These are phyloP conservation scores for Sclerotinia borealis DNA, from an alignment of 2,329 filamentous ascomycete species.

Conservation along the genomic window DNA sequence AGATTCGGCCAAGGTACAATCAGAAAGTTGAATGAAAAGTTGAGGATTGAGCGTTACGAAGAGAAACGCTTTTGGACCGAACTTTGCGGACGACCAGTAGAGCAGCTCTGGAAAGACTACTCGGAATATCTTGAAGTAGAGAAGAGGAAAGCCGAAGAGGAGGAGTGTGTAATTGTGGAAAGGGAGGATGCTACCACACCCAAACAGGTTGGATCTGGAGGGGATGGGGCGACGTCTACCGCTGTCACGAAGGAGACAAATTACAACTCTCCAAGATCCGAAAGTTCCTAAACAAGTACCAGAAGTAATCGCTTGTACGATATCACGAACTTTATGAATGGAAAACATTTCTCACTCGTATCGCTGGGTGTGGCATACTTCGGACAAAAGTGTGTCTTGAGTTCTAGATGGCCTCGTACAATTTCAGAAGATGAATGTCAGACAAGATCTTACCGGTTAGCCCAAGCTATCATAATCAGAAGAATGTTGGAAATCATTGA, in stretches of 20 bases:
- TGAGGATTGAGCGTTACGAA: slow-evolving; percentile 59
- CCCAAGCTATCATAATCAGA: neutral
- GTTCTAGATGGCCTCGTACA: neutral
- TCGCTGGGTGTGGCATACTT: neutral
- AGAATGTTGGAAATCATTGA: neutral
- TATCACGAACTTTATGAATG: neutral
- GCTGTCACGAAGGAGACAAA: neutral
- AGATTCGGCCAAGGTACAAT: slow-evolving; percentile 55
- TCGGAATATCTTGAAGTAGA: slow-evolving; percentile 34
- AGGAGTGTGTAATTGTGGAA: slow-evolving; percentile 30
- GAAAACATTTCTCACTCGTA: neutral
- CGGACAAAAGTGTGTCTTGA: neutral
- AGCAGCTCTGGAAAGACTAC: slow-evolving; percentile 72
- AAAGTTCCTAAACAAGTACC: neutral
- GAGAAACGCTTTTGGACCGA: slow-evolving; percentile 61
- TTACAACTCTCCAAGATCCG: neutral
- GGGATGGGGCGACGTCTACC: neutral
- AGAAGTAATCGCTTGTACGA: neutral
- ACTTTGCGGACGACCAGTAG: slow-evolving; percentile 60
- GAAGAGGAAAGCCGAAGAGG: slow-evolving; percentile 23
- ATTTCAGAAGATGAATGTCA: neutral
- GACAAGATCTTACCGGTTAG: neutral
- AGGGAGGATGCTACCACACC: slow-evolving; percentile 22
- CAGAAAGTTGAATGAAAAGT: slow-evolving; percentile 58
- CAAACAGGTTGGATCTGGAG: neutral